A percentile compares a stretch with the other conserved stretches of the same genome.
Evolutionary conservation across 495 filamentous ascomycete genomes (phyloP).

Genomic region (Sphaerosporella brunnea): DNA sequence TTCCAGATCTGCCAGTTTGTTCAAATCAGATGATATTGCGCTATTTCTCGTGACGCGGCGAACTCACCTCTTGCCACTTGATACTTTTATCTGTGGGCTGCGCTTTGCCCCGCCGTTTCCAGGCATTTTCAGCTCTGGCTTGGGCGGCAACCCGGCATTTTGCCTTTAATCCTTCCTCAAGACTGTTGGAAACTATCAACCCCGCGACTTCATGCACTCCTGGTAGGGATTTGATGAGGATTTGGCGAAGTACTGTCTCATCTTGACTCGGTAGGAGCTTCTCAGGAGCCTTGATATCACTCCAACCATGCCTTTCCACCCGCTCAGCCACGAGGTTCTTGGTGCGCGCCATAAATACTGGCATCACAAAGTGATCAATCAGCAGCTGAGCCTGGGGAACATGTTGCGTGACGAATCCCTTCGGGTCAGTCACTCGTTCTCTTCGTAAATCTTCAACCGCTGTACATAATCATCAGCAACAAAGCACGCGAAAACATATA

Average conservation of each 20-base stretch:
- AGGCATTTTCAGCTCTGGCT: conserved; percentile 14
- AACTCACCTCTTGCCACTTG: conserved; percentile 19
- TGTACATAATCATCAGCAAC: not conserved
- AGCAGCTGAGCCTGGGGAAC: conserved; percentile 12
- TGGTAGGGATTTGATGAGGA: conserved; percentile 9
- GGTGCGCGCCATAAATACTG: conserved; percentile 13
- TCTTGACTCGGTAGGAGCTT: conserved; percentile 11
- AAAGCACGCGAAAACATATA: not conserved
- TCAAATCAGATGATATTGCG: not conserved
- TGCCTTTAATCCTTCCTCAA: conserved; percentile 10
- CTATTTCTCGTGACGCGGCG: no score
- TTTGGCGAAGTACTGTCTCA: conserved; percentile 12
- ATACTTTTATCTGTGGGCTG: conserved; percentile 2
- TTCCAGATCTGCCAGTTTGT: not conserved
- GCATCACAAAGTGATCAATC: conserved; percentile 16
- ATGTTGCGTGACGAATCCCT: conserved; percentile 13
- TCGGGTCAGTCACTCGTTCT: conserved; percentile 10
- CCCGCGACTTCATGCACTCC: conserved; percentile 11
- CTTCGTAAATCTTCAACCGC: conserved; percentile 10
- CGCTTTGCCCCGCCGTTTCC: conserved; percentile 10
- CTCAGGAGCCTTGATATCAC: conserved; percentile 18
- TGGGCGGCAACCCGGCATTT: conserved; percentile 8
- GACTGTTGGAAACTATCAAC: conserved; percentile 15
- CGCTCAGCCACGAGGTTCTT: conserved; percentile 9
- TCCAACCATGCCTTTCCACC: conserved; percentile 19